A percentile compares a stretch with the other conserved stretches of the same genome.
Evolutionary conservation across 2,329 filamentous ascomycete species (phyloP).

Genomic region (Pseudogymnoascus sp.): DNA sequence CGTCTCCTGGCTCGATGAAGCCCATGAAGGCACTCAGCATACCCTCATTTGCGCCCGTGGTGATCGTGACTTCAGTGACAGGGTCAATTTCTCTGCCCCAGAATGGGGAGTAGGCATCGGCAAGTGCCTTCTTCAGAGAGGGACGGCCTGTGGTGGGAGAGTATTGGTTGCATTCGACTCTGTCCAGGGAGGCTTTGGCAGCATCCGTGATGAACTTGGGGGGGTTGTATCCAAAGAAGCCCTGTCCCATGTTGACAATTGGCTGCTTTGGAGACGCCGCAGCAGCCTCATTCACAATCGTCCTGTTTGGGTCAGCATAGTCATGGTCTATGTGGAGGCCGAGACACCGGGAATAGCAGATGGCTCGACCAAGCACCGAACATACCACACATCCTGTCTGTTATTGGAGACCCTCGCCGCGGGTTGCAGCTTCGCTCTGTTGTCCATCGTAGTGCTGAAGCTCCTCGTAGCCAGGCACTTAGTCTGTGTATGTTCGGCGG

Average conservation of each 20-base stretch:
- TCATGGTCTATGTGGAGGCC: neutral
- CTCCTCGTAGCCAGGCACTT: conserved; percentile 1
- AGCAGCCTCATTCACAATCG: conserved; percentile 60
- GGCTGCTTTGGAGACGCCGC: conserved; percentile 55
- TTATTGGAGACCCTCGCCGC: conserved; percentile 46
- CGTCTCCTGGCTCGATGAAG: conserved; percentile 88
- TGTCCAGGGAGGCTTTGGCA: conserved; percentile 80
- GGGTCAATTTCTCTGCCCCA: conserved; percentile 79
- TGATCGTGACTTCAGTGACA: conserved; percentile 89
- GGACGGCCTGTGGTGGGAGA: conserved; percentile 91
- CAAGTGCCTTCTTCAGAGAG: conserved; percentile 84
- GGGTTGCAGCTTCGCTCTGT: conserved; percentile 37
- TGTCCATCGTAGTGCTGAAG: conserved; percentile 25
- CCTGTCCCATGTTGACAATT: conserved; percentile 59
- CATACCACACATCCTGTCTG: conserved; percentile 52
- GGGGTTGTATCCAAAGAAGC: conserved; percentile 89
- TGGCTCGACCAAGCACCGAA: conserved; percentile 3
- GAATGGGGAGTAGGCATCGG: conserved; percentile 82
- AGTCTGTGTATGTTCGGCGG: neutral
- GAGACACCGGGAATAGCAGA: neutral
- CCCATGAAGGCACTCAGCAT: conserved; percentile 87
- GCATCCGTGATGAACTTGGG: conserved; percentile 85
- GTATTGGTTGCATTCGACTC: conserved; percentile 98
- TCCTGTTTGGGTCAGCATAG: conserved; percentile 35
- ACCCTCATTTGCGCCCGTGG: conserved; percentile 81